These are phyloP conservation scores for Neofusicoccum cordaticola DNA, from an alignment of 2,329 filamentous ascomycete genomes.

Conservation along the genomic window DNA sequence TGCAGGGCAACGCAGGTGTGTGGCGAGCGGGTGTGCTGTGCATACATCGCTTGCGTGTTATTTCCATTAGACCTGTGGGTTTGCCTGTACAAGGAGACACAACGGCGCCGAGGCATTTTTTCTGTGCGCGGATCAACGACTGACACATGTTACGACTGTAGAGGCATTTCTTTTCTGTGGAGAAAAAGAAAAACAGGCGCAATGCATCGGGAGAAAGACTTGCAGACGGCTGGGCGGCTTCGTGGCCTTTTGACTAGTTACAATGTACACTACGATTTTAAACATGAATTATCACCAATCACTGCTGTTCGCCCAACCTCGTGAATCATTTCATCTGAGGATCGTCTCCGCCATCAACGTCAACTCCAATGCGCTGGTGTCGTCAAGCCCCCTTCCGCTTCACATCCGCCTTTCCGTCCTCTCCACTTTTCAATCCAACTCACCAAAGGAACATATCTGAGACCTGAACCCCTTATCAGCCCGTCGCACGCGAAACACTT, in stretches of 20 bases:
- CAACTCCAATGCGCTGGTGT: too few species aligned
- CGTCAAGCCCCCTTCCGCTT: too few species aligned
- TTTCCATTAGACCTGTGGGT: not conserved
- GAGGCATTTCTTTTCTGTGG: not conserved
- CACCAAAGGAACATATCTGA: too few species aligned
- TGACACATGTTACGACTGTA: not conserved
- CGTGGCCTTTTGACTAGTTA: not conserved
- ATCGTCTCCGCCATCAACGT: too few species aligned
- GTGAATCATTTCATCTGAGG: too few species aligned
- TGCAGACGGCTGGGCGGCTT: not conserved
- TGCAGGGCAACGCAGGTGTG: not conserved
- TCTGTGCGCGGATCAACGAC: not conserved
- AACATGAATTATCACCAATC: not conserved
- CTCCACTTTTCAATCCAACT: too few species aligned
- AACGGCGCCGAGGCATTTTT: not conserved
- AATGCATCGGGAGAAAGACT: not conserved
- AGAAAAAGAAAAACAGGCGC: not conserved
- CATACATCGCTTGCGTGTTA: not conserved
- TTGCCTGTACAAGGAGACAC: not conserved
- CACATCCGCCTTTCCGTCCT: too few species aligned
- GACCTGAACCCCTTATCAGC: not conserved
- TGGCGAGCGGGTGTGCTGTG: not conserved
- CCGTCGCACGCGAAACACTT: not conserved
- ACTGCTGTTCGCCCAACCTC: not conserved
- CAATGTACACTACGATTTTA: not conserved